These are phyloP conservation scores for Aspergillus phoenicis DNA, from an alignment of 2,329 filamentous ascomycete species.

Conservation along the genomic window DNA sequence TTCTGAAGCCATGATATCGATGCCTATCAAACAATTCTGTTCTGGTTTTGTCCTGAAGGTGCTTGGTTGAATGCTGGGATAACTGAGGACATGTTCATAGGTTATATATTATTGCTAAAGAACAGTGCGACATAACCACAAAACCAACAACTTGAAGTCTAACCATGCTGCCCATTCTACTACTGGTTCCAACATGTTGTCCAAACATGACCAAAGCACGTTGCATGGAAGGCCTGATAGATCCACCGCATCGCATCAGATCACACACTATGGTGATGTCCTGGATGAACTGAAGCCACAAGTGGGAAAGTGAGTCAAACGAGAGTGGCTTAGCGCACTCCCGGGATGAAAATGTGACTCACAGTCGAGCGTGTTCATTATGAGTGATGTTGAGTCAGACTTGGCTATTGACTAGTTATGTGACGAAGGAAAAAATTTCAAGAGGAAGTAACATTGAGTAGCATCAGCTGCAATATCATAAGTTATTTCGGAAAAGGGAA, in stretches of 20 bases:
- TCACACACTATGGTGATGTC: too few relatives aligned
- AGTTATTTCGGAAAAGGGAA: background rate
- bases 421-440: too few relatives aligned
- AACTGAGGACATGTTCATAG: background rate
- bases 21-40: background rate
- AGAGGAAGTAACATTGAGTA: background rate
- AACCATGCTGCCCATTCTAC: too few relatives aligned
- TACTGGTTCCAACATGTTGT: too few relatives aligned
- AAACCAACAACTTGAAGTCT: too few relatives aligned
- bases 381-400: background rate
- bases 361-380: background rate
- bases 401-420: too few relatives aligned
- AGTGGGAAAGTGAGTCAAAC: background rate
- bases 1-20: background rate
- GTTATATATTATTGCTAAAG: background rate
- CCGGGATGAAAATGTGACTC: background rate
- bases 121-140: too few relatives aligned
- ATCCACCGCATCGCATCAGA: background rate
- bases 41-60: background rate
- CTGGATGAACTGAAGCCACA: background rate
- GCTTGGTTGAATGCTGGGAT: background rate
- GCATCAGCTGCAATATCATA: background rate
- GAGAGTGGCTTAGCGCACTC: background rate
- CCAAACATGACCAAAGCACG: background rate
- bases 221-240: background rate